Evolutionary conservation across 1,284 basidiomycete genomes (phyloP).

Genomic region (Moesziomyces parantarcticus): DNA sequence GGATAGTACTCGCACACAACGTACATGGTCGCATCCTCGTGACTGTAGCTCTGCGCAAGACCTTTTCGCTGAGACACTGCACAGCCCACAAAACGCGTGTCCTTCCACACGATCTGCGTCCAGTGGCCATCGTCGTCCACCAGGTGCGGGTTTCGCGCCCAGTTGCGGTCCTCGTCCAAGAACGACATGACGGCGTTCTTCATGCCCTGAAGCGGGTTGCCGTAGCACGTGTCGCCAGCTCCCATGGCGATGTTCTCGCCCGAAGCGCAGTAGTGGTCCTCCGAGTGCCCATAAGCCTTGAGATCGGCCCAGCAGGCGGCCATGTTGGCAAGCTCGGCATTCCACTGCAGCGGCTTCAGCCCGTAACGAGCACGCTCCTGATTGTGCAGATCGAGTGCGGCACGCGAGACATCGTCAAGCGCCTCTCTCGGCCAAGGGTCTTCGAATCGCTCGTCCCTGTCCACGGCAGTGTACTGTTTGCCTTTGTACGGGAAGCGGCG

Average conservation of each 20-base stretch:
- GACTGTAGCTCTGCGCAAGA: slow-evolving; percentile 19
- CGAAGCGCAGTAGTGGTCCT: slow-evolving; percentile 39
- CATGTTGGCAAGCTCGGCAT: slow-evolving; percentile 49
- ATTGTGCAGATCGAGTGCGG: slow-evolving; percentile 45
- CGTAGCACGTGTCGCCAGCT: slow-evolving; percentile 39
- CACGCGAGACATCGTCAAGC: slow-evolving; percentile 23
- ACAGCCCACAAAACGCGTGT: slow-evolving; percentile 31
- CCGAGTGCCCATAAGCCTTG: slow-evolving; percentile 49
- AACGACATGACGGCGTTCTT: slow-evolving; percentile 41
- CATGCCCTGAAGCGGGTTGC: slow-evolving; percentile 30
- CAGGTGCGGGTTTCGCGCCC: slow-evolving; percentile 13
- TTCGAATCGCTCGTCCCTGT: slow-evolving; percentile 23
- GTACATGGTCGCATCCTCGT: slow-evolving; percentile 17
- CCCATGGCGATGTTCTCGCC: slow-evolving; percentile 51
- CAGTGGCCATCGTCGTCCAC: slow-evolving; percentile 29
- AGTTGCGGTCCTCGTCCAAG: slow-evolving; percentile 49
- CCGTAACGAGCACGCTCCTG: slow-evolving; percentile 32
- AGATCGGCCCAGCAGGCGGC: slow-evolving; percentile 51
- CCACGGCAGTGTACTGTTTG: slow-evolving; percentile 12
- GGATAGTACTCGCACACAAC: slow-evolving; percentile 49
- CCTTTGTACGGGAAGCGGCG: slow-evolving; percentile 29
- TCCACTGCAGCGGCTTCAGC: slow-evolving; percentile 30
- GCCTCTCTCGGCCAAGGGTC: slow-evolving; percentile 12
- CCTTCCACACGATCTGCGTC: slow-evolving; percentile 41
- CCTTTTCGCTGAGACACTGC: slow-evolving; percentile 31